Base-by-base conservation (phyloP, 129 eudicot species). In the Lactuca sativa region DNA sequence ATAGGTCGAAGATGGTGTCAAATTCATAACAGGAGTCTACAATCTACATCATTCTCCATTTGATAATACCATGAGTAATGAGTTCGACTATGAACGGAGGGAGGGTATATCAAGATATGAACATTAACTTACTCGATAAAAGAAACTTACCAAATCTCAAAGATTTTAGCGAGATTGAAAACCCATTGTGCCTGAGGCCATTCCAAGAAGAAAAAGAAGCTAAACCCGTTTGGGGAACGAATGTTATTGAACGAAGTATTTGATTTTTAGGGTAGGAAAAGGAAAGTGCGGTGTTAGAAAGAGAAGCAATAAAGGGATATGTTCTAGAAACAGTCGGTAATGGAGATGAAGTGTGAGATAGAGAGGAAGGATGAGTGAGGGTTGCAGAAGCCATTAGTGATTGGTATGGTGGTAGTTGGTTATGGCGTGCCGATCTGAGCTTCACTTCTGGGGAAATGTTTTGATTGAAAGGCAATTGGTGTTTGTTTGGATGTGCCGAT, bases 351-450 rank as follows among this genome's bases (percentile, higher is more conserved):
- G 32, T 3, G 31, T 55, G 59, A 55, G 33, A 55, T 55, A 32
- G 25, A 56, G 18, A 56, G 0, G 60, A 7, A 56, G 60, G 30
- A 25, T 25, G 60, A 18, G 21, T 33, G 6, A 56, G 60, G 60
- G 60, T 56, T 9, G 60, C 60, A 56, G 60, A 56, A 21, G 60
- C 60, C 60, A 56, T 56, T 31, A 34, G 6, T 17, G 30, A 56
- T 56, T 31, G 60, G 14, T 17, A 30, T 56, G 34, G 34, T 8
- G 60, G 31, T 56, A 30, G 31, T 54, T 21, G 30, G 15, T 49
- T 13, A 55, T 56, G 60, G 60, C 59, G 60, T 21, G 33, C 25
- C 34, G 60, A 56, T 56, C 60, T 56, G 60, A 56, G 60, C 60
- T 56, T 56, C 6, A 56, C 18, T 56, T 56, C 10, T 56, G 60